Base-by-base conservation (phyloP, 768 basidiomycete genomes). In the Gelatoporia subvermispora region DNA sequence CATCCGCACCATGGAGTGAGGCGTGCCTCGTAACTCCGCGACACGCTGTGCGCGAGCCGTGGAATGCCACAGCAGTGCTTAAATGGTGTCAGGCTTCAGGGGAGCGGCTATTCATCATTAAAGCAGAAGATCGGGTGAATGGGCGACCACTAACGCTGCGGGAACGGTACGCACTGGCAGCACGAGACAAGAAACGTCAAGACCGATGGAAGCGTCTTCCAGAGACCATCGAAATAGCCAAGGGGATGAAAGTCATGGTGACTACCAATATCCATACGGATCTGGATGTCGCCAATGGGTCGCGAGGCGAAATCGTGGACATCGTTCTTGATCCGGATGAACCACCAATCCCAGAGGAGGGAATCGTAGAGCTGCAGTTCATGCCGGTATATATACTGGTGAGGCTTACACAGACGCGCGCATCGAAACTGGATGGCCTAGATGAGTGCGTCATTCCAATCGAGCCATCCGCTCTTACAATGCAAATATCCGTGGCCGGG, bases 231-330 rank as follows among this genome's bases (percentile, higher is more conserved):
- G 50, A 62, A 35, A 1, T 66, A 0, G 55, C 63, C 0, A 25
- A 70, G 3, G 68, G 72, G 0, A 71, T 72, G 68, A 62, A 66
- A 41, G 68, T 69, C 0, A 67, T 74, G 67, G 67, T 74, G 0
- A 71, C 65, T 1, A 42, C 37, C 2, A 74, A 74, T 35, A 47
- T 75, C 0, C 63, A 70, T n/a, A 73, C 68, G 0, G 68, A 73
- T 22, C 53, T 68, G 0, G 72, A 74, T 31, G 42, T 76, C 0
- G 64, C 72, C 0, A 75, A 74, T 42, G 68, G 74, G 0, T 56
- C 68, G 0, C 21, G 63, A 1, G 69, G 70, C 0, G 51, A 54
- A 11, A 64, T 72, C 1, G 49, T 59, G 0, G 63, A 61, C 31
- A 71, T 72, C n/a, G 43, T 70, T 0, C 54, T 74, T 0, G 46